A percentile compares a stretch with the other conserved stretches of the same genome.
Conservation (phyloP, 1,284 basidiomycete genomes). For the Naganishia sp. region DNA sequence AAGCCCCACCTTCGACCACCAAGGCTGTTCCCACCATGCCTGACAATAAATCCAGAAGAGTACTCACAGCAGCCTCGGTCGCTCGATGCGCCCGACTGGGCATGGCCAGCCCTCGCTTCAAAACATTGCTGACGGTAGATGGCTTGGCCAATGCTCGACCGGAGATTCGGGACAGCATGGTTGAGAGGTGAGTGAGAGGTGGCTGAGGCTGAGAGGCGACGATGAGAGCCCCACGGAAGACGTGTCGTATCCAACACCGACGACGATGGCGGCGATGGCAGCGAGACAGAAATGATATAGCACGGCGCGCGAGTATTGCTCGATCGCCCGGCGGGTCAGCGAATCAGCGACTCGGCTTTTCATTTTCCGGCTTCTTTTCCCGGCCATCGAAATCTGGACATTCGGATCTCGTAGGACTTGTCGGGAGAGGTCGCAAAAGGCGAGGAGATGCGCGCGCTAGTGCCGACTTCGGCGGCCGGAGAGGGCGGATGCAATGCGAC, state of each 20-base stretch:
- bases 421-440: slow-evolving; percentile 12
- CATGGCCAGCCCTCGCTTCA: slow-evolving; percentile 42
- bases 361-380: slow-evolving; percentile 10
- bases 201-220: not conserved
- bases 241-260: not conserved
- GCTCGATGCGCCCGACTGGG: slow-evolving; percentile 49
- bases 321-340: slow-evolving; percentile 18
- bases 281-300: slow-evolving; percentile 9
- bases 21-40: not conserved
- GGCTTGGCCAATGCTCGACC: slow-evolving; percentile 19
- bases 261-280: slow-evolving; percentile 9
- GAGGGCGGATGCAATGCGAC: too few relatives aligned
- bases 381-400: slow-evolving; percentile 6
- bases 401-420: slow-evolving; percentile 13
- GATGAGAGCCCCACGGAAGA: not conserved
- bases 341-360: slow-evolving; percentile 21
- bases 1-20: too few relatives aligned
- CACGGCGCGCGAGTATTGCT: not conserved
- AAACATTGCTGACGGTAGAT: slow-evolving; percentile 12
- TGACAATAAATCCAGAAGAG: not conserved
- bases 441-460: not conserved
- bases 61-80: slow-evolving; percentile 50
- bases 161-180: slow-evolving; percentile 25
- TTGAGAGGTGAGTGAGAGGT: not conserved
- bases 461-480: not conserved